Conservation (phyloP, 179 eudicot species). For the Drosera spatulata region DNA sequence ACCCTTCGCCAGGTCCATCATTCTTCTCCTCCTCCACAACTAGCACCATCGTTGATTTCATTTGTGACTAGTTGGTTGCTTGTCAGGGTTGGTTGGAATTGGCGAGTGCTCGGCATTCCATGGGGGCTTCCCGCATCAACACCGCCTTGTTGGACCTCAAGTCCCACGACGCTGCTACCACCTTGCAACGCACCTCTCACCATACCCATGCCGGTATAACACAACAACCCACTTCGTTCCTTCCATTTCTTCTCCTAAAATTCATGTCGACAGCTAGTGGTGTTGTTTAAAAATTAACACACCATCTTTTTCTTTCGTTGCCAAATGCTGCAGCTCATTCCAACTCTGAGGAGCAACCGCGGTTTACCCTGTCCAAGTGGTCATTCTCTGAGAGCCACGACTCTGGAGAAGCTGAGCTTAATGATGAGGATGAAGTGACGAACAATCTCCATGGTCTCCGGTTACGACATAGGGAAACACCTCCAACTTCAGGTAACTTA, state of each 20-base stretch:
- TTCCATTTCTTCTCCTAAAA: too few relatives aligned
- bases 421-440: slow-evolving; percentile 22
- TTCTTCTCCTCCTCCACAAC: too few relatives aligned
- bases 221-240: background rate
- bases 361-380: slow-evolving; percentile 63
- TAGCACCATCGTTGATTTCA: too few relatives aligned
- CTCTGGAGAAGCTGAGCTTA: slow-evolving; percentile 15
- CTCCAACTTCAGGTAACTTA: slow-evolving; percentile 25
- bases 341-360: slow-evolving; percentile 22
- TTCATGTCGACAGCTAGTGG: too few relatives aligned
- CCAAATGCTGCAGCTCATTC: slow-evolving; percentile 15
- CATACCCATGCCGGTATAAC: slow-evolving; percentile 6
- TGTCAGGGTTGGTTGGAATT: slow-evolving; percentile 79
- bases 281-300: too few relatives aligned
- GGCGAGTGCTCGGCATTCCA: slow-evolving; percentile 82
- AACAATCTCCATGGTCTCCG: slow-evolving; percentile 18
- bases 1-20: too few relatives aligned
- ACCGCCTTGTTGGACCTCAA: slow-evolving; percentile 62
- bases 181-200: slow-evolving; percentile 26
- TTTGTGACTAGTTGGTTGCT: too few relatives aligned
- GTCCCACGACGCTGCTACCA: slow-evolving; percentile 59
- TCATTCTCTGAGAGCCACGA: slow-evolving; percentile 21
- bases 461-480: slow-evolving; percentile 22
- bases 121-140: slow-evolving; percentile 79
- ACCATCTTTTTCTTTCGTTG: background rate